These are phyloP conservation scores for Pleurotus sapidus DNA, from an alignment of 768 basidiomycete genomes.

Conservation along the genomic window DNA sequence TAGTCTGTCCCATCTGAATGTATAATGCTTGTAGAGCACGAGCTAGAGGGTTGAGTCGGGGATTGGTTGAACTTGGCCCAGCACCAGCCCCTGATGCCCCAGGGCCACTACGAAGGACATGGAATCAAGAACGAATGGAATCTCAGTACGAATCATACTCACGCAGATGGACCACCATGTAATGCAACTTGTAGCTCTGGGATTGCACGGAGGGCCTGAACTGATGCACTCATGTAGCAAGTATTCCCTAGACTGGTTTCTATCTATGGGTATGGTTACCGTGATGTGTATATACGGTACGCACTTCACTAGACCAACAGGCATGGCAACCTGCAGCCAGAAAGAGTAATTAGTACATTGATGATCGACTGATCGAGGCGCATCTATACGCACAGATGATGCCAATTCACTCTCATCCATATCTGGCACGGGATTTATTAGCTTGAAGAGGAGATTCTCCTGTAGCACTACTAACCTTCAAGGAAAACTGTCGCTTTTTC, in stretches of 20 bases:
- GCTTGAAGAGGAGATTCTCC: background rate
- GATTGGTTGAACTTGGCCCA: constrained; percentile 9
- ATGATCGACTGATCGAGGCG: constrained; percentile 10
- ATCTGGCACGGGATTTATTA: background rate
- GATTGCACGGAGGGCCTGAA: constrained; percentile 91
- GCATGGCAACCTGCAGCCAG: constrained; percentile 59
- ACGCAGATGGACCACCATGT: constrained; percentile 31
- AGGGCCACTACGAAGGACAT: background rate
- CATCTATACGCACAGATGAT: constrained; percentile 7
- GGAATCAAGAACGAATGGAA: no score
- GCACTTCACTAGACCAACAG: constrained; percentile 80
- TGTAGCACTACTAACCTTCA: constrained; percentile 53
- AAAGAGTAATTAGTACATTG: background rate
- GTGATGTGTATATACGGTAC: constrained; percentile 12
- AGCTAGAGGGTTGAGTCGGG: constrained; percentile 31
- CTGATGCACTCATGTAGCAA: constrained; percentile 95
- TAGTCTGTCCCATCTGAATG: constrained; percentile 67
- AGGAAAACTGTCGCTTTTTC: constrained; percentile 76
- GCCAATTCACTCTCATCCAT: constrained; percentile 5
- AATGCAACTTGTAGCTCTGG: constrained; percentile 84
- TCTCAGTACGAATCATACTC: constrained; percentile 18
- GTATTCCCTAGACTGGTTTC: constrained; percentile 77
- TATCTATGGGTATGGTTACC: background rate
- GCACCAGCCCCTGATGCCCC: no score
- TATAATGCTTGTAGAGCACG: constrained; percentile 68